These are phyloP conservation scores for Phytomonas serpens DNA, from an alignment of 208 protist genomes.

Conservation along the genomic window DNA sequence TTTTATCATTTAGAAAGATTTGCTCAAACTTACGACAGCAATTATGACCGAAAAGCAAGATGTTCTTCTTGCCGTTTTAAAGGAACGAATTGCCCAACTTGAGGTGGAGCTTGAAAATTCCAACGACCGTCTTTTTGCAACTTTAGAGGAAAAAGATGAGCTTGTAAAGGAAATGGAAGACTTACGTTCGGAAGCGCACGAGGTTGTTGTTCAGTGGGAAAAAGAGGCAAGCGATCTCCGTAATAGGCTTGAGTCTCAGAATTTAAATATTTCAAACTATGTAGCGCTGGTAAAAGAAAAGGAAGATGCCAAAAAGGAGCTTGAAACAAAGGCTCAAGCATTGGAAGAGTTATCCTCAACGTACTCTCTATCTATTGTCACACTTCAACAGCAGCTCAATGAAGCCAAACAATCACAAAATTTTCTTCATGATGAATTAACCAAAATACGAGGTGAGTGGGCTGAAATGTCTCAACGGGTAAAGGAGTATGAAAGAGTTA, in stretches of 20 bases:
- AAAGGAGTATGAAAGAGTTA: background rate
- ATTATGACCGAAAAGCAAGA: slow-evolving; percentile 42
- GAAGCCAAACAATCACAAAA: background rate
- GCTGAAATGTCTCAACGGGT: background rate
- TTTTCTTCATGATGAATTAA: background rate
- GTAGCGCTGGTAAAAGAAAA: slow-evolving; percentile 5
- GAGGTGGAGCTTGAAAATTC: slow-evolving; percentile 42
- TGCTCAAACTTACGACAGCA: background rate
- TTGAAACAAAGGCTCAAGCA: slow-evolving; percentile 11
- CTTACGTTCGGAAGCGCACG: slow-evolving; percentile 54
- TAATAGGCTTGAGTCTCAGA: slow-evolving; percentile 14
- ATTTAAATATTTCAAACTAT: slow-evolving; percentile 4
- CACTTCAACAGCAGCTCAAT: background rate
- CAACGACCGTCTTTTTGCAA: slow-evolving; percentile 16
- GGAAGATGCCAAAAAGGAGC: slow-evolving; percentile 12
- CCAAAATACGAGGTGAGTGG: background rate
- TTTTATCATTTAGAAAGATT: slow-evolving; percentile 9
- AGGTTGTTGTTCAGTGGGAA: slow-evolving; percentile 69
- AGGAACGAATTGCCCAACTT: slow-evolving; percentile 61
- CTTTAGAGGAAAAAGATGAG: slow-evolving; percentile 24
- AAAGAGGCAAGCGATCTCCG: slow-evolving; percentile 38
- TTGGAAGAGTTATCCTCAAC: background rate
- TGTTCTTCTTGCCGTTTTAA: slow-evolving; percentile 43
- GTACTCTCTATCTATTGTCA: background rate
- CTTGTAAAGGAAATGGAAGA: slow-evolving; percentile 37